These are phyloP conservation scores for Claviceps cyperi DNA, from an alignment of 2,329 filamentous ascomycete species.

Conservation along the genomic window DNA sequence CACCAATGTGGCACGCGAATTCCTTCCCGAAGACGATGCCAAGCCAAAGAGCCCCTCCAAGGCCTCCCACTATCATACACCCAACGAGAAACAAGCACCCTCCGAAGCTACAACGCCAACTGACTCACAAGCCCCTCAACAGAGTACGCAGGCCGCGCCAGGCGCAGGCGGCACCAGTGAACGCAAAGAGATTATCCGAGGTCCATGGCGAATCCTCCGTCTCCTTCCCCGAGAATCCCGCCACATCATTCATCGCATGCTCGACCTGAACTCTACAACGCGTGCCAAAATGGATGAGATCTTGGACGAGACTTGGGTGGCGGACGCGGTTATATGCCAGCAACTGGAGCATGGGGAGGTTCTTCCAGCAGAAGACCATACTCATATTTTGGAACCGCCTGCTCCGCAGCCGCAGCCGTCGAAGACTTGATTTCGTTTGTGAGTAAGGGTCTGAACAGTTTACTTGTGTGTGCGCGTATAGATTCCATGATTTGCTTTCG, in stretches of 20 bases:
- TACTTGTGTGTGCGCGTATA: too few species aligned
- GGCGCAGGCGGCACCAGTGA: constrained; percentile 19
- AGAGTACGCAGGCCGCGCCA: neutral
- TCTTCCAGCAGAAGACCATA: constrained; percentile 60
- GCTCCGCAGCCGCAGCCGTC: constrained; percentile 23
- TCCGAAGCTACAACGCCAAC: constrained; percentile 4
- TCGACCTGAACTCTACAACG: constrained; percentile 72
- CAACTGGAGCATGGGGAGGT: constrained; percentile 60
- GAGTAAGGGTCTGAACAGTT: too few species aligned
- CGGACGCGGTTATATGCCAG: constrained; percentile 66
- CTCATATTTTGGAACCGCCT: constrained; percentile 70
- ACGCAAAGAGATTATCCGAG: constrained; percentile 70
- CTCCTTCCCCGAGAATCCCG: constrained; percentile 79
- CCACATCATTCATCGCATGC: constrained; percentile 82
- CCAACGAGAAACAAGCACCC: neutral
- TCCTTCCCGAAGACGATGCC: constrained; percentile 20
- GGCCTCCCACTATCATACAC: constrained; percentile 2
- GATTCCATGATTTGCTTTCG: too few species aligned
- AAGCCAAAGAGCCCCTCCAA: constrained; percentile 12
- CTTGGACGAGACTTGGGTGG: constrained; percentile 79
- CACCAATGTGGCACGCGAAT: constrained; percentile 25
- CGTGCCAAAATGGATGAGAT: constrained; percentile 79
- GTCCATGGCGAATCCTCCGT: constrained; percentile 79
- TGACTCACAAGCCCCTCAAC: constrained; percentile 5
- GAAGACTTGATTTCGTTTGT: constrained; percentile 6